Evolutionary conservation across 331 rosid genomes (phyloP).

Genomic region (Malus hybrid): DNA sequence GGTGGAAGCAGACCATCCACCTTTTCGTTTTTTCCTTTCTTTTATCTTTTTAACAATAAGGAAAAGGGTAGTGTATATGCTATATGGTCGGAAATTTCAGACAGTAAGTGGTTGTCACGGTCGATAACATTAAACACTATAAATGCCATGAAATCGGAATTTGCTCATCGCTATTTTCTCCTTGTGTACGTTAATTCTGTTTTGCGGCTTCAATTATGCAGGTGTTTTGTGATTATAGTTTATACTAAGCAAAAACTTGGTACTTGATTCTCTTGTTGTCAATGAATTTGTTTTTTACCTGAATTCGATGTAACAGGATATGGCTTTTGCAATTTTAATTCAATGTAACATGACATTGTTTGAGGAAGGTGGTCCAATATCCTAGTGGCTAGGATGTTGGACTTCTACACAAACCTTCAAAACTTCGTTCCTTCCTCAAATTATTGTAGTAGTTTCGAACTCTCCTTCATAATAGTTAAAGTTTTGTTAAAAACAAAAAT

Average conservation of each 20-base stretch:
- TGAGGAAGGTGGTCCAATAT: no score
- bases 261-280: neutral
- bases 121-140: constrained; percentile 32
- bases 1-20: constrained; percentile 41
- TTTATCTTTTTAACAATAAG: constrained; percentile 40
- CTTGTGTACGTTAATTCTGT: neutral
- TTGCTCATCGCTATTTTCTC: constrained; percentile 16
- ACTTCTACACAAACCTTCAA: no score
- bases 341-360: no score
- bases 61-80: constrained; percentile 58
- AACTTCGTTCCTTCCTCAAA: no score
- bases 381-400: no score
- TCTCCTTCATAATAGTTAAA: no score
- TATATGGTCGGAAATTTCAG: constrained; percentile 39
- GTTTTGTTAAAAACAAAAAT: no score
- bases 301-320: neutral
- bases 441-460: no score
- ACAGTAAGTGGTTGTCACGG: constrained; percentile 25
- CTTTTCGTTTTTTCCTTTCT: neutral
- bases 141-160: constrained; percentile 34
- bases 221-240: neutral
- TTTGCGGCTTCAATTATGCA: neutral
- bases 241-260: no score
- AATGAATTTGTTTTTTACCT: neutral
- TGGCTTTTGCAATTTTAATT: no score